Conservation (phyloP, 768 basidiomycete species). For the Mycena galericulata region DNA sequence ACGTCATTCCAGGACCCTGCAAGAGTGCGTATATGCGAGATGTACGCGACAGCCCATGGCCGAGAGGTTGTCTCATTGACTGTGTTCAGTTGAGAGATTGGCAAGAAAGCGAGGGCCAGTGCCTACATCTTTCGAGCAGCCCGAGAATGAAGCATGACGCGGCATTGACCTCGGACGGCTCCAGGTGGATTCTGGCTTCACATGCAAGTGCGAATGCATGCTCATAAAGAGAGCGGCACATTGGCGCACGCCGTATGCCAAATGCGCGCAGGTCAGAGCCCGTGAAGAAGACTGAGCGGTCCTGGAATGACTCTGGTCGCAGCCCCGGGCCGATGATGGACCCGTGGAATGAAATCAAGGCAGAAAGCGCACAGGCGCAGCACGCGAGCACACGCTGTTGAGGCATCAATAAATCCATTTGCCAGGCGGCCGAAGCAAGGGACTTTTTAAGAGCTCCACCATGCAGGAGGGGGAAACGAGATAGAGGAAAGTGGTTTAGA, state of each 20-base stretch:
- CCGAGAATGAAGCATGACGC: slow-evolving; percentile 25
- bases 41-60: slow-evolving; percentile 25
- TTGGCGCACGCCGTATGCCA: slow-evolving; percentile 20
- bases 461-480: background rate
- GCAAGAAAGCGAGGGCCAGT: background rate
- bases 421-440: slow-evolving; percentile 11
- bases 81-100: background rate
- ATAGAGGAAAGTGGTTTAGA: background rate
- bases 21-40: slow-evolving; percentile 22
- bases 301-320: slow-evolving; percentile 9
- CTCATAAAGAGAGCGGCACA: slow-evolving; percentile 11
- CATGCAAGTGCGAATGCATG: slow-evolving; percentile 18
- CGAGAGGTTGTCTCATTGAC: slow-evolving; percentile 1
- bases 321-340: slow-evolving; percentile 23
- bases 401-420: slow-evolving; percentile 8
- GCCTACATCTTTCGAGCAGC: slow-evolving; percentile 8
- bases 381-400: slow-evolving; percentile 15
- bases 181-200: slow-evolving; percentile 18
- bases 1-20: background rate
- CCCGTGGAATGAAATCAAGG: slow-evolving; percentile 19
- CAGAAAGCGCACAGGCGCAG: slow-evolving; percentile 19
- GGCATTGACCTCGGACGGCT: slow-evolving; percentile 22
- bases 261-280: slow-evolving; percentile 25
- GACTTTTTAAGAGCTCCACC: background rate
- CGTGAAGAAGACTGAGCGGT: slow-evolving; percentile 12